phyloP scores from a whole-genome alignment of 1,284 basidiomycete species.

The Ustilago trichophora region DNA sequence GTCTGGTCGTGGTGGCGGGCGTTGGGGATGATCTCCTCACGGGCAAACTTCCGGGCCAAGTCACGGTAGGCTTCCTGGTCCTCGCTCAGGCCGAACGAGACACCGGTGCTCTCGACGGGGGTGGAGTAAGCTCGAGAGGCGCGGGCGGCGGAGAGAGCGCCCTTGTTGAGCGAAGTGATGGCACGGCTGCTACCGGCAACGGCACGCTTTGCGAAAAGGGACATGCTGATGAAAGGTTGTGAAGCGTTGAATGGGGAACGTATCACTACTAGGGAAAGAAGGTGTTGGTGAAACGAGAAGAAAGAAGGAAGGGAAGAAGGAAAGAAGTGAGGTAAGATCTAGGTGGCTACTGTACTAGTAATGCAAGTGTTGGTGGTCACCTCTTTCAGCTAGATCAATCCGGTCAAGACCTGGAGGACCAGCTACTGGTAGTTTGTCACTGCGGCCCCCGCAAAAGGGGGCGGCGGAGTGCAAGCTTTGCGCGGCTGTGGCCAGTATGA shows the following conservation, averaged over 20 bases:
- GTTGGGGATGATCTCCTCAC: constrained; percentile 70
- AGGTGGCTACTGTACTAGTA: no score
- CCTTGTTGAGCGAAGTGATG: constrained; percentile 19
- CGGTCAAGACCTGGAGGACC: no score
- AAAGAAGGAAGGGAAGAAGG: neutral
- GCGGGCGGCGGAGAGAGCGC: constrained; percentile 9
- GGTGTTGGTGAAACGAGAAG: constrained; percentile 1
- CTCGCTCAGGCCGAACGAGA: constrained; percentile 64
- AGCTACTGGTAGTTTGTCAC: no score
- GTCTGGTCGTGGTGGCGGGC: constrained; percentile 68
- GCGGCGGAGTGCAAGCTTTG: neutral
- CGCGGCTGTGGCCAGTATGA: neutral
- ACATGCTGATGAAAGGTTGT: constrained; percentile 16
- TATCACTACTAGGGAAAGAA: neutral
- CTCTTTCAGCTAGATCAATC: no score
- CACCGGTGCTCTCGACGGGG: constrained; percentile 33
- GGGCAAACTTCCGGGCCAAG: constrained; percentile 69
- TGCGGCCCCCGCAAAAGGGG: constrained; percentile 9
- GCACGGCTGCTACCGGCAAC: constrained; percentile 44
- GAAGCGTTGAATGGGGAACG: neutral
- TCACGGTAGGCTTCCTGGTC: constrained; percentile 68
- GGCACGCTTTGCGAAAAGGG: constrained; percentile 33
- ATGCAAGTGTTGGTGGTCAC: neutral
- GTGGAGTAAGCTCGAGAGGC: constrained; percentile 33
- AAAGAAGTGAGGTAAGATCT: no score